Evolutionary conservation across 1,284 basidiomycete species (phyloP).

Genomic region (Coniferiporia weirii): DNA sequence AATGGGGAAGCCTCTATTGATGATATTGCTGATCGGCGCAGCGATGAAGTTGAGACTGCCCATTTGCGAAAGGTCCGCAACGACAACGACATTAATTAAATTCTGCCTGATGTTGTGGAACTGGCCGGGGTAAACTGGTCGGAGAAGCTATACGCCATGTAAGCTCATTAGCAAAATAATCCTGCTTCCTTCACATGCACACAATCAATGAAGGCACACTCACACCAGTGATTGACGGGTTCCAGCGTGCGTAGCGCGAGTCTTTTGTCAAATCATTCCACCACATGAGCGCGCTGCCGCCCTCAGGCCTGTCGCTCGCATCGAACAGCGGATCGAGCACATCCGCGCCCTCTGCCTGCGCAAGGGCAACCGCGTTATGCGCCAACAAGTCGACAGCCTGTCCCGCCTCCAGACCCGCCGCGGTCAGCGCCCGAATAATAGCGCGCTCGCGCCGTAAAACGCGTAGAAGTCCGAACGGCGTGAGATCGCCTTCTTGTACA

Average conservation of each 20-base stretch:
- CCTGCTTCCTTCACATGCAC: not conserved
- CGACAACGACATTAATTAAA: constrained; percentile 75
- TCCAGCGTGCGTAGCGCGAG: constrained; percentile 56
- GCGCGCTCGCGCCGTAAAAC: constrained; percentile 65
- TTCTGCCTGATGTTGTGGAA: constrained; percentile 71
- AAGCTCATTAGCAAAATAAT: not conserved
- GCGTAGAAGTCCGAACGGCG: constrained; percentile 53
- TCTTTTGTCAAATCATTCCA: constrained; percentile 92
- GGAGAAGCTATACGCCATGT: constrained; percentile 49
- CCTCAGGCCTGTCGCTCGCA: constrained; percentile 82
- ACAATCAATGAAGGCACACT: constrained; percentile 20
- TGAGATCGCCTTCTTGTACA: constrained; percentile 60
- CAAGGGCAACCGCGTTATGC: constrained; percentile 48
- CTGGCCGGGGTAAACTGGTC: constrained; percentile 69
- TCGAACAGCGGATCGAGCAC: constrained; percentile 78
- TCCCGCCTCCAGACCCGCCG: constrained; percentile 53
- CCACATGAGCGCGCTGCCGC: constrained; percentile 71
- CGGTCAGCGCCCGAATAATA: constrained; percentile 56
- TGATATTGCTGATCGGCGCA: constrained; percentile 59
- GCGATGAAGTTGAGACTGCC: constrained; percentile 58
- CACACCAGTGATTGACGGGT: constrained; percentile 45
- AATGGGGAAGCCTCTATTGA: constrained; percentile 69
- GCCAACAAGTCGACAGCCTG: constrained; percentile 73
- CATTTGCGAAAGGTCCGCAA: constrained; percentile 70
- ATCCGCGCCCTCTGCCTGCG: constrained; percentile 43